phyloP scores from a whole-genome alignment of 78 protist genomes.

The Creolimax fragrantissima region DNA sequence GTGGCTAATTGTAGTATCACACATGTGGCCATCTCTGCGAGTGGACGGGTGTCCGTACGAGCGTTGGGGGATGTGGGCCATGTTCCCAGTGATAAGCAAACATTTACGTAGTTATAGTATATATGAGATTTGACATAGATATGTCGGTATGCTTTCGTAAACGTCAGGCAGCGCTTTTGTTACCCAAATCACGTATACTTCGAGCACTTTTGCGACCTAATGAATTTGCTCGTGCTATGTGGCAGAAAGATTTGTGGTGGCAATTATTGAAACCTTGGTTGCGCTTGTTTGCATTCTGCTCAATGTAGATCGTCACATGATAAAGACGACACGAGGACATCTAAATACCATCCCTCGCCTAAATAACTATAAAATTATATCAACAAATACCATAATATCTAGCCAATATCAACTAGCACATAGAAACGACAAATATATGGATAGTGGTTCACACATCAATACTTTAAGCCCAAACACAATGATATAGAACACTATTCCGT shows the following conservation, averaged over 20 bases:
- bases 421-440: no score
- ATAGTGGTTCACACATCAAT: no score
- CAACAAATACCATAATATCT: background rate
- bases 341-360: background rate
- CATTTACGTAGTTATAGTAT: background rate
- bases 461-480: no score
- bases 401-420: no score
- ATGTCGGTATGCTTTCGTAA: background rate
- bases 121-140: background rate
- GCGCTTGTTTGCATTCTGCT: background rate
- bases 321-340: background rate
- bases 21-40: background rate
- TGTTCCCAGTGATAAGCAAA: background rate
- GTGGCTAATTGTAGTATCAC: background rate
- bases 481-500: no score
- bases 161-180: background rate
- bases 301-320: background rate
- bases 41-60: background rate
- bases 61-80: background rate
- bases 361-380: background rate
- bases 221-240: background rate
- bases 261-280: background rate
- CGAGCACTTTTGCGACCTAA: background rate
- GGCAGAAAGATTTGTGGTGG: background rate
- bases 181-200: background rate